phyloP scores from a whole-genome alignment of 148 eudicot species.

The Persicaria tinctoria region DNA sequence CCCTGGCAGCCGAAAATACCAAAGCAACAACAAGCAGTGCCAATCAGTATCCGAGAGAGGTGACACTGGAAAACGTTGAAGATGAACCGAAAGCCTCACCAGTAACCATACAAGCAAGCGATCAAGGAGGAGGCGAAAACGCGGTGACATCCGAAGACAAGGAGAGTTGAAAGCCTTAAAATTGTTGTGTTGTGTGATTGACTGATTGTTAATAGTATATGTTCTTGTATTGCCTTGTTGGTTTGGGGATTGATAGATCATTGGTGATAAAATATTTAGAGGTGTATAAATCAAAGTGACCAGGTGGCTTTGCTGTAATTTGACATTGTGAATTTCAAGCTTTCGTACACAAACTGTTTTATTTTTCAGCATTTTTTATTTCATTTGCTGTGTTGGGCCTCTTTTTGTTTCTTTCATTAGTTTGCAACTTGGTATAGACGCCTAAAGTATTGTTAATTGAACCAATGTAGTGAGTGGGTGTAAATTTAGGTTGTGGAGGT shows the following conservation, averaged over 20 bases:
- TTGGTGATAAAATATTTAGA: not conserved
- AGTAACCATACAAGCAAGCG: not conserved
- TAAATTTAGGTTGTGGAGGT: too few relatives aligned
- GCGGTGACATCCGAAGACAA: not conserved
- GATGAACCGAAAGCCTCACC: not conserved
- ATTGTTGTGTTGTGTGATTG: not conserved
- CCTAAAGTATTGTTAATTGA: too few relatives aligned
- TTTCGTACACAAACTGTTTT: not conserved
- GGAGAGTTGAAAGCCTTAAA: not conserved
- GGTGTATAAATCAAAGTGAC: not conserved
- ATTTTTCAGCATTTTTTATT: not conserved
- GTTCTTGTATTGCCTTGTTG: not conserved
- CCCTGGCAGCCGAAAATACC: conserved; percentile 20
- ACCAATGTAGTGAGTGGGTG: too few relatives aligned
- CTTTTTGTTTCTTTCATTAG: too few relatives aligned
- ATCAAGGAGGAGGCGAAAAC: not conserved
- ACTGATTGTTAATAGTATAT: not conserved
- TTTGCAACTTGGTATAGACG: too few relatives aligned
- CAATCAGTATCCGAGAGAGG: conserved; percentile 18
- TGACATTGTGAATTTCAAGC: not conserved
- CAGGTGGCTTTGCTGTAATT: not conserved
- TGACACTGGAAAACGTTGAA: not conserved
- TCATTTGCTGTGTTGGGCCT: too few relatives aligned
- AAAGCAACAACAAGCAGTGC: conserved; percentile 13
- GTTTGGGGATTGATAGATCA: not conserved